phyloP scores from a whole-genome alignment of 768 basidiomycete genomes.

The Phylloporus sp. region DNA sequence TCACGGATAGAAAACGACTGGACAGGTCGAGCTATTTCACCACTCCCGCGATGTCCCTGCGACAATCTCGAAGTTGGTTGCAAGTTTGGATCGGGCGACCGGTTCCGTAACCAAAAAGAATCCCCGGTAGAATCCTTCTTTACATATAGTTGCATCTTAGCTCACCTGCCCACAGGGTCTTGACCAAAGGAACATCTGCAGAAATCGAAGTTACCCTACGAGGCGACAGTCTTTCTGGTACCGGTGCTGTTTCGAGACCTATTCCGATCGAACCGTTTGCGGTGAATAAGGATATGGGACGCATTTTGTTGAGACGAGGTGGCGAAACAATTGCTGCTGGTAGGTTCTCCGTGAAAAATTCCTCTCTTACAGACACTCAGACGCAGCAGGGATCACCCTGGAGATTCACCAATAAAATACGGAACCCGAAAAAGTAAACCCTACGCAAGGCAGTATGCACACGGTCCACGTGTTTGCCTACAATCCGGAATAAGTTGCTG shows the following conservation, averaged over 20 bases:
- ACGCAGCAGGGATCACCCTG: constrained; percentile 42
- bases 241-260: constrained; percentile 42
- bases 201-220: constrained; percentile 82
- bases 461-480: constrained; percentile 15
- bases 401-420: constrained; percentile 33
- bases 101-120: constrained; percentile 72
- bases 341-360: constrained; percentile 25
- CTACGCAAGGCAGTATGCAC: constrained; percentile 9
- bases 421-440: constrained; percentile 1
- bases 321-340: constrained; percentile 96
- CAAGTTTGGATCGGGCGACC: constrained; percentile 72
- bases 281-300: constrained; percentile 93
- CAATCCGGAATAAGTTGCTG: constrained; percentile 8
- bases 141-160: background rate
- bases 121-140: constrained; percentile 56
- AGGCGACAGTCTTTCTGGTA: constrained; percentile 46
- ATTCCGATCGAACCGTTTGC: constrained; percentile 87
- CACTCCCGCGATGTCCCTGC: constrained; percentile 93
- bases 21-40: constrained; percentile 87
- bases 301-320: constrained; percentile 78
- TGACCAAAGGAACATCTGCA: constrained; percentile 82
- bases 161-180: constrained; percentile 50
- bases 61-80: constrained; percentile 75
- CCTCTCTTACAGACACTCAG: background rate
- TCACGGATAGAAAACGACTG: background rate